Base-by-base conservation (phyloP, 2,329 filamentous ascomycete genomes). In the Zarea fungicola region DNA sequence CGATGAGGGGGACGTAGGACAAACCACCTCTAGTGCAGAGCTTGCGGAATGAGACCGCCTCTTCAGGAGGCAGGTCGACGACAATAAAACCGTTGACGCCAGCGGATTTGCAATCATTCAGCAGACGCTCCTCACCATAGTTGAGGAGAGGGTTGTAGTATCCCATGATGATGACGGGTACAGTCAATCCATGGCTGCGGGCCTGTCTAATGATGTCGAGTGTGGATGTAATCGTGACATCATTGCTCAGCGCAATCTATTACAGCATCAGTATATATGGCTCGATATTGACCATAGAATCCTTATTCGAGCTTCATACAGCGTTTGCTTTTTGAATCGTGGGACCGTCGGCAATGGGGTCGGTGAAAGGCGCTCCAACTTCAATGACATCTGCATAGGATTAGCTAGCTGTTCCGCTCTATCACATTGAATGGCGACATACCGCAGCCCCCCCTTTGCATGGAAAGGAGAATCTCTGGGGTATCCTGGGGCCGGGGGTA, bases 251-350 rank as follows among this genome's bases (percentile, higher is more conserved):
- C 32, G 93, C 91, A 68, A 86, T 62, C 67, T 67, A 63, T 9
- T 9, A 32, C 19, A 2, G 26, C 3, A 16, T 47, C 19, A 47
- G 44, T 26, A n/a, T n/a, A 4, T 6, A 35, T 13, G 10, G 16
- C 10, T 36, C n/a, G 4, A 10, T 14, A 22, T 6, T 19, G 21
- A n/a, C 4, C 1, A 10, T 3, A 9, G 10, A 29, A 19, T 11
- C 19, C 10, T 9, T 8, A 29, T 8, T 36, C 6, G 19, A 14
- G 18, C 34, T 28, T 28, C 61, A 72, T 84, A 75, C 83, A 34
- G 89, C 96, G 71, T 99, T 99, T 56, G 93, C 83, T 55, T 84
- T 93, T 73, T 99, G 93, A 58, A 99, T 97, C 5, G 91, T 96
- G 29, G 93, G 93, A 23, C 93, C 93, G 69, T 99, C 93, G 58